Conservation (phyloP, 495 filamentous ascomycete genomes). For the Neurospora terricola region DNA sequence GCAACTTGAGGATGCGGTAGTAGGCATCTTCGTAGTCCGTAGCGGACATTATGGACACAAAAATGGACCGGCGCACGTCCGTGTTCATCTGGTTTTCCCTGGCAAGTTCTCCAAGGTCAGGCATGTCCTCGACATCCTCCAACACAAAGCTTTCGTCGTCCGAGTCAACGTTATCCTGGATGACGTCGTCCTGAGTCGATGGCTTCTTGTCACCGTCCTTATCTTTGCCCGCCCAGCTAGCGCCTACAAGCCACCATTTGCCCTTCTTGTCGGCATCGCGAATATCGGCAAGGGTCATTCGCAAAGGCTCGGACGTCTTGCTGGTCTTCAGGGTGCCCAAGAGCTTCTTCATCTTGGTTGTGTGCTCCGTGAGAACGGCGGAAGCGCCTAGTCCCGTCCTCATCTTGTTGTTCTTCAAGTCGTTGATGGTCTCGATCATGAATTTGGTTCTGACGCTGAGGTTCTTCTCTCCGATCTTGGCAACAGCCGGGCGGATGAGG, state of each 20-base stretch:
- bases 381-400: constrained; percentile 59
- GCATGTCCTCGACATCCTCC: constrained; percentile 39
- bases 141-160: constrained; percentile 20
- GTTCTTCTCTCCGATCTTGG: constrained; percentile 53
- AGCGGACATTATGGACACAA: constrained; percentile 82
- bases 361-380: constrained; percentile 60
- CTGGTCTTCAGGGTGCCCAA: constrained; percentile 64
- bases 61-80: constrained; percentile 83
- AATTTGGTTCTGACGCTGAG: constrained; percentile 88
- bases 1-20: constrained; percentile 65
- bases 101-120: constrained; percentile 64
- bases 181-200: constrained; percentile 27
- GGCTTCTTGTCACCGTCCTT: constrained; percentile 12
- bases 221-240: constrained; percentile 61
- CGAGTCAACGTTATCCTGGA: constrained; percentile 12
- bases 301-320: constrained; percentile 70
- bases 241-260: constrained; percentile 97
- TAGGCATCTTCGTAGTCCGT: constrained; percentile 78
- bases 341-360: constrained; percentile 73
- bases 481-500: constrained; percentile 61
- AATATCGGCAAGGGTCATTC: constrained; percentile 72
- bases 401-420: constrained; percentile 86
- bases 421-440: constrained; percentile 95
- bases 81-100: constrained; percentile 90
- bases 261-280: constrained; percentile 72